These are phyloP conservation scores for Endothia cerciana DNA, from an alignment of 2,329 filamentous ascomycete species.

Conservation along the genomic window DNA sequence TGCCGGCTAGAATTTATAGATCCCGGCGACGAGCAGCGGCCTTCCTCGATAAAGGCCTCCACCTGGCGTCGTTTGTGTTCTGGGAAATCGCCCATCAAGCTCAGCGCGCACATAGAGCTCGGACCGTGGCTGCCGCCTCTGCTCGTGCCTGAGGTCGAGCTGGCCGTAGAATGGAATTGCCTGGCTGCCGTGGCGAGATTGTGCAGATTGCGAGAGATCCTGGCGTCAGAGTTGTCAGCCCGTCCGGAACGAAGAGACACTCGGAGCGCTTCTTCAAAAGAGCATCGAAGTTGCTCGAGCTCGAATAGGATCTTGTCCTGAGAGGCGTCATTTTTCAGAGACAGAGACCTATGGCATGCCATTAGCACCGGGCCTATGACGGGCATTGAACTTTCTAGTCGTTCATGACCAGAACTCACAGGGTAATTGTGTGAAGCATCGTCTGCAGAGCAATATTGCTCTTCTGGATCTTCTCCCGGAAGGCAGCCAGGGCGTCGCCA, in stretches of 20 bases:
- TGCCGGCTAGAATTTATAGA: not conserved
- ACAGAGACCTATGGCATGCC: constrained; percentile 26
- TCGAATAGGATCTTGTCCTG: constrained; percentile 31
- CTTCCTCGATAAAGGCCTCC: constrained; percentile 27
- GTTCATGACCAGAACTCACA: constrained; percentile 24
- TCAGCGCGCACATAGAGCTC: constrained; percentile 17
- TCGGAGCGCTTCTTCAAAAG: constrained; percentile 32
- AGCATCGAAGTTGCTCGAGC: constrained; percentile 30
- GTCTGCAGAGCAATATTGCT: constrained; percentile 36
- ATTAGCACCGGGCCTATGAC: not conserved
- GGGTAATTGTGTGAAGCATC: constrained; percentile 34
- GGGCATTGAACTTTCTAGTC: too few species aligned
- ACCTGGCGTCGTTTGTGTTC: constrained; percentile 29
- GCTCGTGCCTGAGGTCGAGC: constrained; percentile 32
- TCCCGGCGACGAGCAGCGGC: not conserved
- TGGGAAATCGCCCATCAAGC: constrained; percentile 29
- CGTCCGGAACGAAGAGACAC: constrained; percentile 28
- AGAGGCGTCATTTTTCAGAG: constrained; percentile 30
- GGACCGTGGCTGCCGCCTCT: constrained; percentile 21
- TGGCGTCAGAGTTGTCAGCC: constrained; percentile 24
- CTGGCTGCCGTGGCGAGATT: constrained; percentile 33
- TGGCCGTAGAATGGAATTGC: constrained; percentile 34
- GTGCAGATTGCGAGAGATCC: constrained; percentile 31
- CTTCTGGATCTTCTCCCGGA: constrained; percentile 36
- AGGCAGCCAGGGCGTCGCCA: constrained; percentile 29